Evolutionary conservation across 164 flowering plant species (phyloP).

Genomic region (Magnolia sinica): DNA sequence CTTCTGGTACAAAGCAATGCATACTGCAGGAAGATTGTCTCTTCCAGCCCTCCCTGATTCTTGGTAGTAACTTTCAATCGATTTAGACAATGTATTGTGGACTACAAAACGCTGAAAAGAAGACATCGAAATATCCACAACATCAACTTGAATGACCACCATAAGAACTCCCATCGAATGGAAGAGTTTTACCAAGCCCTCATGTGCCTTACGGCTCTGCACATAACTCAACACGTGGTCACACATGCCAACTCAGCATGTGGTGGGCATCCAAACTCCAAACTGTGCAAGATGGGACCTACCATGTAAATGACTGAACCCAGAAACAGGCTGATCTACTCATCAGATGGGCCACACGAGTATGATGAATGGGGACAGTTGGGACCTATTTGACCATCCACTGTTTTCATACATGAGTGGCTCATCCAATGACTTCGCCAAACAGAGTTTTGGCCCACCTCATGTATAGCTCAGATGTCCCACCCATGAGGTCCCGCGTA

Average conservation of each 20-base stretch:
- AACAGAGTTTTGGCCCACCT: neutral
- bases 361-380: no score
- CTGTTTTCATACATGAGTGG: neutral
- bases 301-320: neutral
- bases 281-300: neutral
- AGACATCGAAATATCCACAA: neutral
- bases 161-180: neutral
- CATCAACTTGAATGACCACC: neutral
- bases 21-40: slow-evolving; percentile 71
- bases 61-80: slow-evolving; percentile 98
- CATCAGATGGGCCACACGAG: neutral
- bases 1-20: slow-evolving; percentile 83
- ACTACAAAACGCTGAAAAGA: slow-evolving; percentile 78
- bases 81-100: slow-evolving; percentile 91
- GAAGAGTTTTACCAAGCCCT: neutral
- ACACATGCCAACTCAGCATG: neutral
- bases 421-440: neutral
- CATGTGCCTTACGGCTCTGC: neutral
- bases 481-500: neutral
- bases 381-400: no score
- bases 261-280: neutral
- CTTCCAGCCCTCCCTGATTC: slow-evolving; percentile 98
- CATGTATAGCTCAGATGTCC: neutral
- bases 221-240: neutral
- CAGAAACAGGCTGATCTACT: neutral